phyloP scores from a whole-genome alignment of 2,329 filamentous ascomycete genomes.

The Nemania diffusa region DNA sequence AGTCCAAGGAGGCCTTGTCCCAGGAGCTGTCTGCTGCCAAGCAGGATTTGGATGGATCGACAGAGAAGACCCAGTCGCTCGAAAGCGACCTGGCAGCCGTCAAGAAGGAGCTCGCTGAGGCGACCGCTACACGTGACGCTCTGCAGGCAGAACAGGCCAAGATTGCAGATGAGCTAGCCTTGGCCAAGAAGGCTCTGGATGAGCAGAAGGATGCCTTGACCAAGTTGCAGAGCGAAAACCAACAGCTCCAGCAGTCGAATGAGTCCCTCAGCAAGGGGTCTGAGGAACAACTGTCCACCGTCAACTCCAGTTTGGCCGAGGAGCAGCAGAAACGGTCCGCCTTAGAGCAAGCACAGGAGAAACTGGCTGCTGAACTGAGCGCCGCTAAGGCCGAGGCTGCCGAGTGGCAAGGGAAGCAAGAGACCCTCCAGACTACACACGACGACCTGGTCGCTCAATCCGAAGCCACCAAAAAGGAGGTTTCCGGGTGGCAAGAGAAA shows the following conservation, averaged over 20 bases:
- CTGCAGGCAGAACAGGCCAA: conserved; percentile 46
- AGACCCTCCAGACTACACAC: conserved; percentile 37
- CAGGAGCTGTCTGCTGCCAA: conserved; percentile 50
- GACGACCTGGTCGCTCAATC: conserved; percentile 44
- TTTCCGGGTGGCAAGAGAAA: conserved; percentile 45
- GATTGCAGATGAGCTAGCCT: conserved; percentile 42
- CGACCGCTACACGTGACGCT: conserved; percentile 48
- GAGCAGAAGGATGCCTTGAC: conserved; percentile 41
- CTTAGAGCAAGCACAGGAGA: conserved; percentile 41
- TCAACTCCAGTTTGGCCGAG: conserved; percentile 43
- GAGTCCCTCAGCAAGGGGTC: conserved; percentile 39
- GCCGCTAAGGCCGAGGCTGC: conserved; percentile 40
- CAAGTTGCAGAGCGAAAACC: conserved; percentile 37
- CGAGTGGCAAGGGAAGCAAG: conserved; percentile 42
- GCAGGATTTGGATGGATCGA: conserved; percentile 49
- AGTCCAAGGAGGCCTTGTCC: conserved; percentile 41
- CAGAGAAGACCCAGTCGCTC: conserved; percentile 51
- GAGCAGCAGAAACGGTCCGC: conserved; percentile 47
- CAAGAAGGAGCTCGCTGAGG: conserved; percentile 51
- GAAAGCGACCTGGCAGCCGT: conserved; percentile 50
- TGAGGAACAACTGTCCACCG: conserved; percentile 33
- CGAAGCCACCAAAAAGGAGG: conserved; percentile 35
- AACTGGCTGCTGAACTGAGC: conserved; percentile 40
- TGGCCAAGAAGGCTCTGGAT: conserved; percentile 39
- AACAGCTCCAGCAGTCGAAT: conserved; percentile 30